Base-by-base conservation (phyloP, 2,329 filamentous ascomycete species). In the Alternaria sp. region DNA sequence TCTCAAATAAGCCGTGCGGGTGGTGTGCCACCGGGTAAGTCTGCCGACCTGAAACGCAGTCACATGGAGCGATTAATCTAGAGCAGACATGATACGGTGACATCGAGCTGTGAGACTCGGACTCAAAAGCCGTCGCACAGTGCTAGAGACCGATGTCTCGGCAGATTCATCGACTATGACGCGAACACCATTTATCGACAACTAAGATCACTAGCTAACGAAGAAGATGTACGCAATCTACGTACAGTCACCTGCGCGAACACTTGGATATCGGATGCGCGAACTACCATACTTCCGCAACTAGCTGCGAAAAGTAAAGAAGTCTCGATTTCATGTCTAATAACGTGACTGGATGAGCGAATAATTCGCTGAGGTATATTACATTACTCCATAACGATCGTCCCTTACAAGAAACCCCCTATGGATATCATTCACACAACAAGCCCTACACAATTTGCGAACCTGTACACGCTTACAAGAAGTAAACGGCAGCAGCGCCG, bases 401-500 rank as follows among this genome's bases (percentile, higher is more conserved):
- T 63, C 28, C 15, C 12, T n/a, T 20, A 26, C n/a, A 50, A 21
- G 15, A 18, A 25, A 8, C 5, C 43, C 15, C 20, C 21, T 15
- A 15, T 37, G 20, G 14, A 25, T 53, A 37, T 37, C 49, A 53
- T 25, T 33, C 37, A 23, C 49, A 21, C 30, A 10, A n/a, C 15
- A 25, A 37, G 12, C 18, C 49, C 8, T 23, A 37, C 23, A 30
- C 33, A 54, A 18, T 10, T n/a, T 11, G 23, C 26, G 20, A 54
- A 18, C 8, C 12, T 11, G 23, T 43, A 21, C 25, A 4, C 28
- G 23, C 44, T 53, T 71, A 74, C 58, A 71, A 61, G 33, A 71
- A 60, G 57, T 69, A 73, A 10, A 68, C 78, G 45, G 82, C 83
- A 51, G 80, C 83, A 44, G 78, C 81, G 58, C 83, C 85, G 50